A percentile compares a stretch with the other conserved stretches of the same genome.
These are phyloP conservation scores for Aeminium ludgeri DNA, from an alignment of 495 filamentous ascomycete genomes.

Conservation along the genomic window DNA sequence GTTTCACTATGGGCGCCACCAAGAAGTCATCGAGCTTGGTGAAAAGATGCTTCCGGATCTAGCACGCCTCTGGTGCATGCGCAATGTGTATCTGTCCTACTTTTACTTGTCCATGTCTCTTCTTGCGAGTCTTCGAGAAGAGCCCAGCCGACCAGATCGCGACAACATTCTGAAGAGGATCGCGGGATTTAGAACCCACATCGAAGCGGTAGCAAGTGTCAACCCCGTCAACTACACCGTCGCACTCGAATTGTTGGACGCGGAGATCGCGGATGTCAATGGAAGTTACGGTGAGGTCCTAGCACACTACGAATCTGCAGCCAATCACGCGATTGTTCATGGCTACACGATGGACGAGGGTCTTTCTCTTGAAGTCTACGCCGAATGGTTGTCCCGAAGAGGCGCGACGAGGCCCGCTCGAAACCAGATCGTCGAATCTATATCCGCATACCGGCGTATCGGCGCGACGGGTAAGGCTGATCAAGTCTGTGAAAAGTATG, in stretches of 20 bases:
- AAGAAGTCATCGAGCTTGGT: constrained; percentile 50
- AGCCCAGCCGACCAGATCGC: constrained; percentile 32
- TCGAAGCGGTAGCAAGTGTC: constrained; percentile 49
- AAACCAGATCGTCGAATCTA: constrained; percentile 50
- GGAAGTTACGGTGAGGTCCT: constrained; percentile 45
- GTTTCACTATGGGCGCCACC: constrained; percentile 59
- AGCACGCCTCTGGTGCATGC: constrained; percentile 49
- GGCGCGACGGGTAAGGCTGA: constrained; percentile 59
- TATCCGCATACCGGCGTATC: constrained; percentile 55
- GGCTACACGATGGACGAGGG: constrained; percentile 67
- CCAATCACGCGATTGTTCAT: constrained; percentile 67
- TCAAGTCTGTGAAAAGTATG: constrained; percentile 52
- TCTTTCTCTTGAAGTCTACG: constrained; percentile 58
- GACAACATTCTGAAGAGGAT: constrained; percentile 40
- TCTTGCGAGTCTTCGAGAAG: constrained; percentile 42
- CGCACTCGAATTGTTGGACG: constrained; percentile 61
- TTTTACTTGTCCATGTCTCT: constrained; percentile 58
- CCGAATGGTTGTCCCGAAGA: constrained; percentile 54
- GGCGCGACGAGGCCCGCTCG: constrained; percentile 58
- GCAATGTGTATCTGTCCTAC: constrained; percentile 44
- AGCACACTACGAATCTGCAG: constrained; percentile 51
- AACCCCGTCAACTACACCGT: constrained; percentile 65
- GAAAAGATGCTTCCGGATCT: constrained; percentile 40
- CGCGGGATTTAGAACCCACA: constrained; percentile 39
- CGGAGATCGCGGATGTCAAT: constrained; percentile 49